Evolutionary conservation across 306 rosid genomes (phyloP).

Genomic region (Prunus mume): DNA sequence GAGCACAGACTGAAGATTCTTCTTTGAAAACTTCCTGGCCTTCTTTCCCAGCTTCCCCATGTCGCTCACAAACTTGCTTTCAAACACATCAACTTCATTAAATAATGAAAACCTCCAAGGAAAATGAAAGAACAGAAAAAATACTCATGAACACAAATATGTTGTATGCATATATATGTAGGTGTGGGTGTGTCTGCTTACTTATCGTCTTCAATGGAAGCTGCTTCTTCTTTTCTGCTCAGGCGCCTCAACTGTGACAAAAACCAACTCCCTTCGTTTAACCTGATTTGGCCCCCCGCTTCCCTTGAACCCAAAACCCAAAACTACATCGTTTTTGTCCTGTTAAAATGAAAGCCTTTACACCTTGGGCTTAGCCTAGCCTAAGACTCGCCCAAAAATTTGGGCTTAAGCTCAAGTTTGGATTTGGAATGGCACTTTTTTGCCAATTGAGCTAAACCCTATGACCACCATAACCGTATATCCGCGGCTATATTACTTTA

Average conservation of each 20-base stretch:
- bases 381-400: neutral
- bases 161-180: no score
- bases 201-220: neutral
- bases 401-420: neutral
- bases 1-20: conserved; percentile 79
- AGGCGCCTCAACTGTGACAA: neutral
- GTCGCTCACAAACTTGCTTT: neutral
- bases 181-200: neutral
- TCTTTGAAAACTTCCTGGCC: conserved; percentile 89
- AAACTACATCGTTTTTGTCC: neutral
- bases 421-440: no score
- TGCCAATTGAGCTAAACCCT: no score
- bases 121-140: no score
- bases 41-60: conserved; percentile 95
- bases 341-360: neutral
- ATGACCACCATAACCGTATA: no score
- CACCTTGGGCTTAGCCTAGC: neutral
- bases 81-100: neutral
- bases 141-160: no score
- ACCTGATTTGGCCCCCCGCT: neutral
- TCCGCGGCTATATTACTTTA: no score
- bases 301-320: neutral
- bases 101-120: neutral
- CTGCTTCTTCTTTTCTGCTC: neutral
- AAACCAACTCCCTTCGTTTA: neutral